phyloP scores from a whole-genome alignment of 2,329 filamentous ascomycete species.

The Graphilbum sp. region DNA sequence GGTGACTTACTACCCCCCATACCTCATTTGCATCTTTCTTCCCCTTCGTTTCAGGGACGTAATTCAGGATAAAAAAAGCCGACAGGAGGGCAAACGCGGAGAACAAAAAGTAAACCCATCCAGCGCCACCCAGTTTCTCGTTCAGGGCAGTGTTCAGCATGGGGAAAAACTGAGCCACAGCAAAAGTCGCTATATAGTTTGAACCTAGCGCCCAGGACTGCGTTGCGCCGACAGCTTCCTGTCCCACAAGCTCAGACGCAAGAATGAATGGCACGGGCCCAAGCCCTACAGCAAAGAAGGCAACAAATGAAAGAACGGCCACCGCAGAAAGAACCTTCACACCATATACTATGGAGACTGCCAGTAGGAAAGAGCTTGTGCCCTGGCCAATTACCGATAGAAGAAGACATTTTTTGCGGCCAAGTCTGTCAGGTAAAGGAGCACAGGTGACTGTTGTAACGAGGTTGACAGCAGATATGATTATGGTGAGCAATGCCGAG shows the following conservation, averaged over 20 bases:
- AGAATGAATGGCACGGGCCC: slow-evolving; percentile 93
- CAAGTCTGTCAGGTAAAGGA: slow-evolving; percentile 72
- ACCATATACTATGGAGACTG: slow-evolving; percentile 59
- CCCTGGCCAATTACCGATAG: slow-evolving; percentile 77
- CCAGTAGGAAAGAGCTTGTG: slow-evolving; percentile 57
- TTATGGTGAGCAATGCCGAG: slow-evolving; percentile 69
- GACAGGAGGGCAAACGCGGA: slow-evolving; percentile 54
- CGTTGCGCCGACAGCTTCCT: slow-evolving; percentile 79
- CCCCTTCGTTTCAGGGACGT: slow-evolving; percentile 77
- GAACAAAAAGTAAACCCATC: slow-evolving; percentile 89
- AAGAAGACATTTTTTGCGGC: slow-evolving; percentile 72
- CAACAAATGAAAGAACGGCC: slow-evolving; percentile 72
- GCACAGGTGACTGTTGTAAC: slow-evolving; percentile 67
- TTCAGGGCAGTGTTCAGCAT: slow-evolving; percentile 64
- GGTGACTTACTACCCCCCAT: slow-evolving; percentile 54
- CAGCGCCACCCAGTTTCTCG: slow-evolving; percentile 44
- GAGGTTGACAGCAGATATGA: slow-evolving; percentile 77
- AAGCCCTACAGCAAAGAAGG: slow-evolving; percentile 75
- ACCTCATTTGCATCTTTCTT: slow-evolving; percentile 76
- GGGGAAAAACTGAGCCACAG: slow-evolving; percentile 92
- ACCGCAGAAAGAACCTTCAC: slow-evolving; percentile 64
- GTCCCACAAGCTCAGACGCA: slow-evolving; percentile 74
- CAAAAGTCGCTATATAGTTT: slow-evolving; percentile 80
- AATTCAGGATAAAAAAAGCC: slow-evolving; percentile 53
- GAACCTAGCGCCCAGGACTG: slow-evolving; percentile 78